Evolutionary conservation across 768 basidiomycete genomes (phyloP).

Genomic region (Collybia mongolica): DNA sequence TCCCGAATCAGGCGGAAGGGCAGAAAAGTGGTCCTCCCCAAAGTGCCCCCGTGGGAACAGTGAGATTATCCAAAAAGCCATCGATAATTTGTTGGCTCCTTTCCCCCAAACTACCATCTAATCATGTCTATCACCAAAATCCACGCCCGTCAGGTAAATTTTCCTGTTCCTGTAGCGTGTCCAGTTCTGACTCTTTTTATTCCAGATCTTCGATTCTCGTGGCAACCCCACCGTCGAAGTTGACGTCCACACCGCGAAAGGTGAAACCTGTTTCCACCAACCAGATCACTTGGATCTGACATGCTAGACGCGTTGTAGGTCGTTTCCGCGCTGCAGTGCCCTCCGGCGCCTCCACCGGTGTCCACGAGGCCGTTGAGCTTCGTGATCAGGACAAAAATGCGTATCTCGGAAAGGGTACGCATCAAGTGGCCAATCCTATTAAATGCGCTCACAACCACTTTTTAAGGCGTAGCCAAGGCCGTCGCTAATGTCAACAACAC

Average conservation of each 20-base stretch:
- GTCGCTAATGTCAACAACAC: conserved; percentile 90
- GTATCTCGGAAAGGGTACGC: conserved; percentile 93
- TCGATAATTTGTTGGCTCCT: conserved; percentile 26
- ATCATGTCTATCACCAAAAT: conserved; percentile 92
- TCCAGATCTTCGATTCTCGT: conserved; percentile 98
- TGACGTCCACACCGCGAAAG: conserved; percentile 85
- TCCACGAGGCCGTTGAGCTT: conserved; percentile 98
- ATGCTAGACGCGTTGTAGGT: conserved; percentile 45
- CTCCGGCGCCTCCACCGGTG: conserved; percentile 97
- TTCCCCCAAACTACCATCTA: conserved; percentile 28
- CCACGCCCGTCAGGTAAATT: conserved; percentile 83
- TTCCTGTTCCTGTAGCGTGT: conserved; percentile 2
- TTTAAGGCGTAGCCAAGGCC: conserved; percentile 86
- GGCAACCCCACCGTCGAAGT: conserved; percentile 98
- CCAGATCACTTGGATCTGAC: background rate
- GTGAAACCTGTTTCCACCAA: conserved; percentile 33
- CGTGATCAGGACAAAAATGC: conserved; percentile 92
- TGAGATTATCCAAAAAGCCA: conserved; percentile 31
- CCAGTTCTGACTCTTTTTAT: conserved; percentile 14
- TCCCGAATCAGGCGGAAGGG: too few relatives aligned
- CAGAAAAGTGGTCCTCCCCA: background rate
- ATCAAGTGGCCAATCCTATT: conserved; percentile 4
- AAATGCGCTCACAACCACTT: conserved; percentile 7
- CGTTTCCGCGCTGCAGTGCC: conserved; percentile 94
- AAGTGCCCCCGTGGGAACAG: conserved; percentile 34